Evolutionary conservation across 306 rosid species (phyloP).

Genomic region (Dalbergia cochinchinensis): DNA sequence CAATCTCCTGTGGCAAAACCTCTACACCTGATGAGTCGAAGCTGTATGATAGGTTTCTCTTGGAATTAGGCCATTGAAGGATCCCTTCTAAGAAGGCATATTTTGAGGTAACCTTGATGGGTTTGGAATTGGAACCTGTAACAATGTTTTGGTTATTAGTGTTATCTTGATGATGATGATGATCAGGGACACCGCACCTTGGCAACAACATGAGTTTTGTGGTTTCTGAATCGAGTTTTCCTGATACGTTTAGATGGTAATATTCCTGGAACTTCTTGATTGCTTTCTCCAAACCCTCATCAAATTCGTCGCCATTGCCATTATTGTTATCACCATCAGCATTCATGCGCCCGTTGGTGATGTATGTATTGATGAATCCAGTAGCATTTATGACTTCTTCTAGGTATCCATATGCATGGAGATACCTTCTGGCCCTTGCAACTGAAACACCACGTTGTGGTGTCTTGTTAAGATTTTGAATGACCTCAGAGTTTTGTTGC

Average conservation of each 20-base stretch:
- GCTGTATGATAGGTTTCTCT: neutral
- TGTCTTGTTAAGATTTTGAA: neutral
- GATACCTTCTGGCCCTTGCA: neutral
- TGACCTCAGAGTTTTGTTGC: neutral
- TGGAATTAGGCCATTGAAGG: neutral
- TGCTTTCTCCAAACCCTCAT: neutral
- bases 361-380: neutral
- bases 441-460: neutral
- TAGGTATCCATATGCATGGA: conserved; percentile 2
- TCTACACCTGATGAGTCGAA: neutral
- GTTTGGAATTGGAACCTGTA: neutral
- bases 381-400: too few relatives aligned
- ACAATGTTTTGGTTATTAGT: neutral
- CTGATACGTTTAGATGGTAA: neutral
- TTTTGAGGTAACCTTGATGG: neutral
- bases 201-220: neutral
- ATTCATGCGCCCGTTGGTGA: neutral
- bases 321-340: neutral
- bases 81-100: neutral
- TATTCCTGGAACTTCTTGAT: conserved; percentile 5
- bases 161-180: neutral
- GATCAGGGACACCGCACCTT: conserved; percentile 19
- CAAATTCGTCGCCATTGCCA: neutral
- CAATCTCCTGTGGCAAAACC: neutral
- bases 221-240: conserved; percentile 25